Base-by-base conservation (phyloP, 768 basidiomycete species). In the Trametes meyenii region DNA sequence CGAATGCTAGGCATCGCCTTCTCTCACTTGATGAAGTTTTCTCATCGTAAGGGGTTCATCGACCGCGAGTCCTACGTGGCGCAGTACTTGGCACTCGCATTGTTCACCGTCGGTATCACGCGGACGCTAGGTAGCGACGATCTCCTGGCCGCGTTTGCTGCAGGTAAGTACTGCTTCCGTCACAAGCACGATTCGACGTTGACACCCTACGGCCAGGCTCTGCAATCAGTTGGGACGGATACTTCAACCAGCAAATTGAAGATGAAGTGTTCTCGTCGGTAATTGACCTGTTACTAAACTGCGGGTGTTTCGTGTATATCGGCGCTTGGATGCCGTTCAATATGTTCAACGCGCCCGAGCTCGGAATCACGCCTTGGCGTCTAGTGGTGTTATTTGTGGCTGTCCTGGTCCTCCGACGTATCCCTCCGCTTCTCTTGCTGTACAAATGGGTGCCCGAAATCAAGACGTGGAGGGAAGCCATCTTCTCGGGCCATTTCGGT, bases 401-500 rank as follows among this genome's bases (percentile, higher is more conserved):
- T 2, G 86, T 97, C 50, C 75, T 97, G 48, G 65, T 85, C 8
- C 72, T 98, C 36, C 85, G 97, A 24, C 83, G 96, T 13, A 86
- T 98, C 26, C 96, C 96, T 0, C 76, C 85, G 14, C 79, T 98
- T 48, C 74, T 97, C 55, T 67, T 85, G 3, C 77, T 97, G 2
- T 95, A 96, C 68, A 83, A 76, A 61, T 92, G 86, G 82, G 84
- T 97, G 14, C 96, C 96, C 0, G 96, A 98, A 72, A 91, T 98
- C 66, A 73, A 75, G 40, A 86, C 83, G 21, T 91, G 94, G 87
- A 80, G 83, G 46, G 94, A 98, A 75, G 96, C 96, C 0, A 64
- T 94, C 4, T 97, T 98, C 71, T 85, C 83, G 5, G 96, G 96
- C 2, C 95, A 97, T 78, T 98, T 96, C 71, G 95, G 89, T 85